These are phyloP conservation scores for Citrus glauca DNA, from an alignment of 345 rosid species.

Conservation along the genomic window DNA sequence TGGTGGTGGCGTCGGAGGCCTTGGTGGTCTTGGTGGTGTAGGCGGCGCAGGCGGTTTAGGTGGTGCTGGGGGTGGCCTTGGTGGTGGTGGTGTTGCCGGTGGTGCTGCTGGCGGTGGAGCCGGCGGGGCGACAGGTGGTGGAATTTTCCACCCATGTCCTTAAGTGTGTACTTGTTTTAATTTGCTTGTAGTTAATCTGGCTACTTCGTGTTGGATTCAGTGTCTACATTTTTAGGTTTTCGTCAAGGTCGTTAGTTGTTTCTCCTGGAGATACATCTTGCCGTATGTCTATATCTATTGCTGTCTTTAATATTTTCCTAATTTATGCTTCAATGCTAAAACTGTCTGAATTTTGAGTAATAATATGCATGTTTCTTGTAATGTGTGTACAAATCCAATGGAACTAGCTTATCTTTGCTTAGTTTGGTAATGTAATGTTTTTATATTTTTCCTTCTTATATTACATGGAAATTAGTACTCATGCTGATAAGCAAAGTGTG, in stretches of 20 bases:
- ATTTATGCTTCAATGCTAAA: neutral
- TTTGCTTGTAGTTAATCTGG: neutral
- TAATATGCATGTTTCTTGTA: neutral
- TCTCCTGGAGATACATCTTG: neutral
- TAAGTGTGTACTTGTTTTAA: neutral
- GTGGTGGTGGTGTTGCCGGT: conserved; percentile 30
- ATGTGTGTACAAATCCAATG: neutral
- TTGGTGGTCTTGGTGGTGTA: conserved; percentile 35
- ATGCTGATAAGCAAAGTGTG: no score
- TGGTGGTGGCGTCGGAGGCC: conserved; percentile 54
- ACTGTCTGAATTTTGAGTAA: neutral
- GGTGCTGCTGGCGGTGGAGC: conserved; percentile 22
- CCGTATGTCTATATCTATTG: neutral
- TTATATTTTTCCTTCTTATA: no score
- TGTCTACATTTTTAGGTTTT: neutral
- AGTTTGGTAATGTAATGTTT: no score
- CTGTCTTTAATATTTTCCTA: neutral
- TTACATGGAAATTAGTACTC: no score
- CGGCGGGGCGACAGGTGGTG: conserved; percentile 29
- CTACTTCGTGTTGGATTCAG: no score
- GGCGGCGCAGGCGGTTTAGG: conserved; percentile 34
- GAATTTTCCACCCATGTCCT: conserved; percentile 18
- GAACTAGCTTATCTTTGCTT: neutral
- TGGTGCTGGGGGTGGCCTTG: conserved; percentile 24
- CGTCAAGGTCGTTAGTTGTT: neutral